Evolutionary conservation across 768 basidiomycete genomes (phyloP).

Genomic region (Mycena chlorophos): DNA sequence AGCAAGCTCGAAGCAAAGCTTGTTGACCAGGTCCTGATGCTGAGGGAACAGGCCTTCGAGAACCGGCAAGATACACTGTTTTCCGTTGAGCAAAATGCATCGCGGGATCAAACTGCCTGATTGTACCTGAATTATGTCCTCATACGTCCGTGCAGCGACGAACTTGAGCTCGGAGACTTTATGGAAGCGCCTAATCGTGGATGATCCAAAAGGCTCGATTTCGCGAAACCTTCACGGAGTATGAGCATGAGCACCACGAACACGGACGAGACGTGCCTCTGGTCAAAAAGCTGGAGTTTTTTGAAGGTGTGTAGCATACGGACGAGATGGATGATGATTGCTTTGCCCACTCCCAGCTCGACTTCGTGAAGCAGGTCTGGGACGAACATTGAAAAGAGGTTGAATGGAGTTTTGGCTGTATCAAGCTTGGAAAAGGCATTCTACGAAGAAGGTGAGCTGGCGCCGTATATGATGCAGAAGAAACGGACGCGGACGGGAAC

Average conservation of each 20-base stretch:
- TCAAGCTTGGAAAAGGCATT: constrained; percentile 32
- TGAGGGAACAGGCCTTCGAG: constrained; percentile 32
- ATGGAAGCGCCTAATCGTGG: constrained; percentile 24
- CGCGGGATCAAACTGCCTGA: background rate
- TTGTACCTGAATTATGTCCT: constrained; percentile 33
- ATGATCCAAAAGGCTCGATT: constrained; percentile 25
- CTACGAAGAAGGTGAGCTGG: constrained; percentile 17
- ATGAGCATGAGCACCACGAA: background rate
- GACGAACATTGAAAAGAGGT: background rate
- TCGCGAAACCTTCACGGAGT: constrained; percentile 26
- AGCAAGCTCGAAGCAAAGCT: constrained; percentile 26
- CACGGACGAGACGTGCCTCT: constrained; percentile 14
- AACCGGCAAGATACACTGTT: constrained; percentile 34
- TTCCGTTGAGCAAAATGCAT: background rate
- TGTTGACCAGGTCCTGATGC: constrained; percentile 24
- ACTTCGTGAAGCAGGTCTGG: background rate
- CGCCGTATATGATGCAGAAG: background rate
- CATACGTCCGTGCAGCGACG: constrained; percentile 26
- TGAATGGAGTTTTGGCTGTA: background rate
- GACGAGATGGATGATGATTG: background rate
- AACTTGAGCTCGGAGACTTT: constrained; percentile 26
- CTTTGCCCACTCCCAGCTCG: background rate
- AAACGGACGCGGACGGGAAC: background rate
- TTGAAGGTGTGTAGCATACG: background rate
- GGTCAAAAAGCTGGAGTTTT: constrained; percentile 13